phyloP scores from a whole-genome alignment of 345 rosid genomes.

The Camelina sativa region DNA sequence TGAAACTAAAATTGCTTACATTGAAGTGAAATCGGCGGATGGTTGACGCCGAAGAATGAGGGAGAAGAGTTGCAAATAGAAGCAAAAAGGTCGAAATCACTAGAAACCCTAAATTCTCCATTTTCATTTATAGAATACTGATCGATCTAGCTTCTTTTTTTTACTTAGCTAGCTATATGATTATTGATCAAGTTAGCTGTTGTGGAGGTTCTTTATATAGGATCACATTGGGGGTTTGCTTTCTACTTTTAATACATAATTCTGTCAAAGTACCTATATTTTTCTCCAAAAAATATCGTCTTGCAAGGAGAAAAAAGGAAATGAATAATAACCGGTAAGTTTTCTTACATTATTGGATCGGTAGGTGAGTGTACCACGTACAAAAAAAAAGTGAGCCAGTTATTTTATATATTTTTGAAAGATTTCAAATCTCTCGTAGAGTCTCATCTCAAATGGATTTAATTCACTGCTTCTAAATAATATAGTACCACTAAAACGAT shows the following conservation, averaged over 20 bases:
- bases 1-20: conserved; percentile 35
- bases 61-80: conserved; percentile 30
- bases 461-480: neutral
- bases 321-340: neutral
- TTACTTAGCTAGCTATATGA: conserved; percentile 22
- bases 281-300: neutral
- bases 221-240: conserved; percentile 2
- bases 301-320: conserved; percentile 2
- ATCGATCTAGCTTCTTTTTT: neutral
- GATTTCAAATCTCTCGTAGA: conserved; percentile 12
- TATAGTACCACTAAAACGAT: neutral
- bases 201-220: conserved; percentile 35
- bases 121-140: neutral
- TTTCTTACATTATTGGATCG: conserved; percentile 25
- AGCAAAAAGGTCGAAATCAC: conserved; percentile 32
- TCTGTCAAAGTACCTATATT: conserved; percentile 5
- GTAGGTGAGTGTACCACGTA: conserved; percentile 38
- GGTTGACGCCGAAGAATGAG: conserved; percentile 39
- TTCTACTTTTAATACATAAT: conserved; percentile 16
- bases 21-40: conserved; percentile 56
- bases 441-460: neutral
- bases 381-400: conserved; percentile 19
- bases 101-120: conserved; percentile 23
- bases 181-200: conserved; percentile 12
- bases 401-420: neutral